phyloP scores from a whole-genome alignment of 176 grass and related monocot species.

The Raddia distichophylla region DNA sequence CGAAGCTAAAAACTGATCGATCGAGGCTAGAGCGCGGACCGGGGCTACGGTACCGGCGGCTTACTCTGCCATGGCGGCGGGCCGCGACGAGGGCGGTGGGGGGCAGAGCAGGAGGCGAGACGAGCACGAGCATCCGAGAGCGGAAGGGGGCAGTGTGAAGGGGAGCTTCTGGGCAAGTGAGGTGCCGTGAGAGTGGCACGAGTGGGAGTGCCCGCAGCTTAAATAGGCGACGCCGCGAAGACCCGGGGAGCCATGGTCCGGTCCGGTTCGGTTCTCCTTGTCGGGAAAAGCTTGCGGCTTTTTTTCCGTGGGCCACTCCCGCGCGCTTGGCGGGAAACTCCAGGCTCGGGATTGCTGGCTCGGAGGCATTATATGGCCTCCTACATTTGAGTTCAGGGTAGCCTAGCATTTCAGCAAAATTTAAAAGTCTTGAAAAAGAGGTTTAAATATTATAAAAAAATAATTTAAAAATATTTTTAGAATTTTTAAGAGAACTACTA shows the following conservation, averaged over 20 bases:
- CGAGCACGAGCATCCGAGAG: slow-evolving; percentile 19
- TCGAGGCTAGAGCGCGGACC: background rate
- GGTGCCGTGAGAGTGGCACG: background rate
- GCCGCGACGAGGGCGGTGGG: background rate
- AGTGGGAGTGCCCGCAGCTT: background rate
- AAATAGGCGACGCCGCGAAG: background rate
- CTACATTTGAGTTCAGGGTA: too few species aligned
- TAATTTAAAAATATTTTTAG: too few species aligned
- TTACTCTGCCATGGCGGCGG: slow-evolving; percentile 42
- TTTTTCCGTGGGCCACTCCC: background rate
- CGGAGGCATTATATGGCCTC: too few species aligned
- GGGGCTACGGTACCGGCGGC: background rate
- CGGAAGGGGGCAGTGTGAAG: background rate
- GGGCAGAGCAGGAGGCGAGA: background rate
- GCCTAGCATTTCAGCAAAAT: too few species aligned
- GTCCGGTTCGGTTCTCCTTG: too few species aligned
- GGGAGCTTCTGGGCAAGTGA: background rate
- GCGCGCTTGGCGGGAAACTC: slow-evolving; percentile 1
- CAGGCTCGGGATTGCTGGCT: background rate
- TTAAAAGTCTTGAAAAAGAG: too few species aligned
- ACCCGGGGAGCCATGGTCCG: background rate
- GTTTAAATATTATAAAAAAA: too few species aligned
- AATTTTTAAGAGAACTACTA: too few species aligned
- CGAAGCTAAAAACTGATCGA: too few species aligned
- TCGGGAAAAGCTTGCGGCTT: background rate